phyloP scores from a whole-genome alignment of 306 rosid genomes.

The Lathyrus tuberosus region DNA sequence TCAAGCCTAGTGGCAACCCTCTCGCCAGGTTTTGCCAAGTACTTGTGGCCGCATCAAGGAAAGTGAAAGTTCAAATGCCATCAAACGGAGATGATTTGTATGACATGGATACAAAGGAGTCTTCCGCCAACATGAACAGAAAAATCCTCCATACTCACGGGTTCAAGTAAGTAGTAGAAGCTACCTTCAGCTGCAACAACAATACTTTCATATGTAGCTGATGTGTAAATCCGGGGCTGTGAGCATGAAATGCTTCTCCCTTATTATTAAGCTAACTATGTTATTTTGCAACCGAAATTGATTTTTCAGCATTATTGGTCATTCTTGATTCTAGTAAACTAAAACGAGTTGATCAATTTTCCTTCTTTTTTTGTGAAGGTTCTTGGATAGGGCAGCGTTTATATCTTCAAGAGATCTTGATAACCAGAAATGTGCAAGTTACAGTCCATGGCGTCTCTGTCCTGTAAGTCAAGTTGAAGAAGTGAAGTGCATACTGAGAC shows the following conservation, averaged over 20 bases:
- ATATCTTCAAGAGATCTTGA: slow-evolving; percentile 79
- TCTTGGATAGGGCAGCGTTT: slow-evolving; percentile 89
- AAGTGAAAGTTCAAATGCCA: slow-evolving; percentile 62
- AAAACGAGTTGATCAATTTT: slow-evolving; percentile 19
- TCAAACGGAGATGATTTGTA: slow-evolving; percentile 60
- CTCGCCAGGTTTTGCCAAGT: slow-evolving; percentile 87
- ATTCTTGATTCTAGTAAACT: slow-evolving; percentile 16
- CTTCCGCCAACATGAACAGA: slow-evolving; percentile 54
- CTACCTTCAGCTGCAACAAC: slow-evolving; percentile 23
- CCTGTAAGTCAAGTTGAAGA: slow-evolving; percentile 94
- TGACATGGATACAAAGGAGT: slow-evolving; percentile 46
- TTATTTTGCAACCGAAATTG: not conserved
- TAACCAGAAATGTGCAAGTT: slow-evolving; percentile 44
- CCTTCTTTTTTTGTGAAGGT: slow-evolving; percentile 53
- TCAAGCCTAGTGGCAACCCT: slow-evolving; percentile 92
- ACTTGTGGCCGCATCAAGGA: slow-evolving; percentile 72
- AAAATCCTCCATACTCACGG: slow-evolving; percentile 90
- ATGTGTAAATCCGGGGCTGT: not conserved
- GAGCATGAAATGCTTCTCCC: not conserved
- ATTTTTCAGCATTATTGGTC: slow-evolving; percentile 8
- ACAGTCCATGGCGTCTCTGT: slow-evolving; percentile 81
- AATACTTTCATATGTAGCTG: not conserved
- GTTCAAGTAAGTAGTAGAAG: slow-evolving; percentile 71
- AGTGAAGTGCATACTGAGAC: slow-evolving; percentile 90
- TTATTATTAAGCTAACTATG: not conserved